These are phyloP conservation scores for Cornus controversa DNA, from an alignment of 148 eudicot species.

Conservation along the genomic window DNA sequence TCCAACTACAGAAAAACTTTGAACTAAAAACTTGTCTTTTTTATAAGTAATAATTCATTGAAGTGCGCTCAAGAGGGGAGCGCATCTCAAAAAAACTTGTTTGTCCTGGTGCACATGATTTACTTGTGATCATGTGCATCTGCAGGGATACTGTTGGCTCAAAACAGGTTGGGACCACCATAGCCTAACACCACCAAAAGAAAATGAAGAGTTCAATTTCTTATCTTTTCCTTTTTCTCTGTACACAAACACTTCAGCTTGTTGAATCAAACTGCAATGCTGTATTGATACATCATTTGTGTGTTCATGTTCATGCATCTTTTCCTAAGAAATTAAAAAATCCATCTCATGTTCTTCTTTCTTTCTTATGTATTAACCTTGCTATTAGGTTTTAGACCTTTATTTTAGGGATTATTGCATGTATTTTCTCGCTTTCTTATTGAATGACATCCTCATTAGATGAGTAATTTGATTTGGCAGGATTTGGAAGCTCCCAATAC, in stretches of 20 bases:
- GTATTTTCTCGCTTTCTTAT: constrained; percentile 16
- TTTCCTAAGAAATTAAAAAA: background rate
- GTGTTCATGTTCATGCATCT: background rate
- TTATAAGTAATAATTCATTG: too few species aligned
- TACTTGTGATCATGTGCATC: too few species aligned
- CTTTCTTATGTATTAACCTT: background rate
- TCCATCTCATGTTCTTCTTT: background rate
- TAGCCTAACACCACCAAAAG: background rate
- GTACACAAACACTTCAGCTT: background rate
- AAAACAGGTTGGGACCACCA: background rate
- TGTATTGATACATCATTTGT: background rate
- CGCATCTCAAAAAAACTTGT: background rate
- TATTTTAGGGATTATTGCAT: constrained; percentile 11
- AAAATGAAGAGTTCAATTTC: background rate
- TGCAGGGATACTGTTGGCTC: background rate
- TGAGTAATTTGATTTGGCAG: constrained; percentile 48
- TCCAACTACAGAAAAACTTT: background rate
- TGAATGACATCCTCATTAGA: constrained; percentile 20
- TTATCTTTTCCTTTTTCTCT: background rate
- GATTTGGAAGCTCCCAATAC: constrained; percentile 47
- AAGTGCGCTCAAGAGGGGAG: background rate
- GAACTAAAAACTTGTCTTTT: background rate
- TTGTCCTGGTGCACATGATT: too few species aligned
- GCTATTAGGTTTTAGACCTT: constrained; percentile 13
- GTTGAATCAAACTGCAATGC: background rate